Evolutionary conservation across 306 rosid species (phyloP), one percentile per base, ranked within the genome.

Genomic region (Acacia confusa): DNA sequence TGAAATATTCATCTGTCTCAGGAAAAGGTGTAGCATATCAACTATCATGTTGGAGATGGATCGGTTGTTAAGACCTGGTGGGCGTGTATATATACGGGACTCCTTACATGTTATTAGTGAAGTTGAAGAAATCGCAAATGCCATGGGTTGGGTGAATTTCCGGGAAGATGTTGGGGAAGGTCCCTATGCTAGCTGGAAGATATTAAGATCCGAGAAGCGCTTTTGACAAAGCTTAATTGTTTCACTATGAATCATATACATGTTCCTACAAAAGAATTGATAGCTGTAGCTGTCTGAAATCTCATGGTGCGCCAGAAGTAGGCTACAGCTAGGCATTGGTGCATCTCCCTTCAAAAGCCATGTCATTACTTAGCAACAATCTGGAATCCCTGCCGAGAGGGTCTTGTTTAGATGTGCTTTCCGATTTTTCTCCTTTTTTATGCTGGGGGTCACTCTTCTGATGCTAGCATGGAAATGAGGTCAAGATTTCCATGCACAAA

Each of bases 11-110:
- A n/a, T 43, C 61, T 78, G 71, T 83, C 53, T 76, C 80, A 76
- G 85, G 77, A 19, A 66, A 84, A 95, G 88, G 86, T 95, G 99
- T 80, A 92, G 88, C 78, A 85, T 90, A 36, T 89, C 98, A 75
- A 87, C 83, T 75, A 93, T 95, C 78, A 91, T 95, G 94, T 88
- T 92, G 15, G 99, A 95, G 88, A 92, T 95, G 92, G 97, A 95
- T 57, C 84, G 97, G 74, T 89, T 95, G 79, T 86, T 95, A 78
- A 89, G 97, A 78, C 97, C 97, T 2, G 94, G 92, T 4, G 99
- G 99, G 50, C 91, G 83, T 11, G 97, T 90, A 7, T 95, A 95
- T 64, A 90, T 95, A 17, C 97, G 91, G 3, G 99, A 95, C 87
- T 69, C 88, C 0, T 38, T 89, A 12, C n/a, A 75, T 24, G 85